phyloP scores from a whole-genome alignment of 108 stramenopile species.

The Discostella pseudostelligera region DNA sequence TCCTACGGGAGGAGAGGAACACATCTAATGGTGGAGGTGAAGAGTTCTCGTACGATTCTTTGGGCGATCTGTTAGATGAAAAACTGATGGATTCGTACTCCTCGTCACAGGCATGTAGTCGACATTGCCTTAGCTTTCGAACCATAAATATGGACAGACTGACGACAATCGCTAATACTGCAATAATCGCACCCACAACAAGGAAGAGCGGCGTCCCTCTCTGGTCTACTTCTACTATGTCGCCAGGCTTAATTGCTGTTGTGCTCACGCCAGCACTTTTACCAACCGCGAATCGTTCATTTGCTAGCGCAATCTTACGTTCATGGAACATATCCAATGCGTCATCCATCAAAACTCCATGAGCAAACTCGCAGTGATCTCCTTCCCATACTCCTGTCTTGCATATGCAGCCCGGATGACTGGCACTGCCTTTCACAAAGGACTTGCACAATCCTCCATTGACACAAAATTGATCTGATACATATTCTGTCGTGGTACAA shows the following conservation, averaged over 20 bases:
- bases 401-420: conserved; percentile 30
- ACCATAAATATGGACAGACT: not conserved
- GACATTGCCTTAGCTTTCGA: conserved; percentile 7
- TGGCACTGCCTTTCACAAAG: conserved; percentile 17
- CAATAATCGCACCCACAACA: conserved; percentile 8
- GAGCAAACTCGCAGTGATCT: conserved; percentile 29
- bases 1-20: conserved; percentile 16
- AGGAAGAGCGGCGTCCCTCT: not conserved
- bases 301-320: conserved; percentile 16
- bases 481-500: conserved; percentile 9
- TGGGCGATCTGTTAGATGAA: not conserved
- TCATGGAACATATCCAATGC: conserved; percentile 34
- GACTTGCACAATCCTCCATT: conserved; percentile 28
- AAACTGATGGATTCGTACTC: not conserved
- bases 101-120: not conserved
- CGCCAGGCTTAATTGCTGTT: not conserved
- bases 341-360: conserved; percentile 29
- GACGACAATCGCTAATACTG: not conserved
- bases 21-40: conserved; percentile 10
- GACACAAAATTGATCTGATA: conserved; percentile 33
- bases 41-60: not conserved
- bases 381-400: conserved; percentile 29
- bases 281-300: not conserved
- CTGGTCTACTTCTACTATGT: not conserved
- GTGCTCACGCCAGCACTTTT: not conserved